Conservation (phyloP, 192 early-diverging fungal species). For the Linnemannia zychae region DNA sequence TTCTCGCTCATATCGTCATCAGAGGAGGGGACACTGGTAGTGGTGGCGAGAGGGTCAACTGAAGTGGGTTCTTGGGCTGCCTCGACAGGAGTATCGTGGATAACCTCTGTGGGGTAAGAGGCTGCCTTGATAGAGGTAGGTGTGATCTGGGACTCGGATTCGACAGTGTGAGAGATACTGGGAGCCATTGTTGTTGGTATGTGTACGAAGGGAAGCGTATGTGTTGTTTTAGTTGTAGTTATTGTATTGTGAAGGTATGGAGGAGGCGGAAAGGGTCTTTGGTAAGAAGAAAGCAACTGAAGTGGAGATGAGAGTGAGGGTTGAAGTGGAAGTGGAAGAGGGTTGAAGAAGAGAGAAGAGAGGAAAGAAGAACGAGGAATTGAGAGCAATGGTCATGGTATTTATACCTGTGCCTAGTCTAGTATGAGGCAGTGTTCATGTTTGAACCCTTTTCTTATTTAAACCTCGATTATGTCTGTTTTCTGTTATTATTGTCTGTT, state of each 20-base stretch:
- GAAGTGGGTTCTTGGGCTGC: background rate
- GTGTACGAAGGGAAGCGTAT: background rate
- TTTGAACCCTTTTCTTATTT: slow-evolving; percentile 6
- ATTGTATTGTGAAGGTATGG: background rate
- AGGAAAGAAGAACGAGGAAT: background rate
- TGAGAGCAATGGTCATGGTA: slow-evolving; percentile 7
- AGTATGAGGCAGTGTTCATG: background rate
- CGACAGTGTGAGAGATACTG: slow-evolving; percentile 15
- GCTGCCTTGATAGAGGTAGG: background rate
- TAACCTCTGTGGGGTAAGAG: too few relatives aligned
- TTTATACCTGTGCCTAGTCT: background rate
- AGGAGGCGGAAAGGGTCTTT: background rate
- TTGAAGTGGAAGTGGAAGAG: background rate
- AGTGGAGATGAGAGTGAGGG: background rate
- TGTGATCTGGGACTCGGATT: background rate
- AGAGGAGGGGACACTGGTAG: slow-evolving; percentile 20
- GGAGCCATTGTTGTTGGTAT: slow-evolving; percentile 2
- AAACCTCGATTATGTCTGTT: too few relatives aligned
- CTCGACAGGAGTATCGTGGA: background rate
- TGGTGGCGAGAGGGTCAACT: slow-evolving; percentile 29
- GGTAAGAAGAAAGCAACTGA: background rate
- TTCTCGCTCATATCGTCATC: slow-evolving; percentile 17
- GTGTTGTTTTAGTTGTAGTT: background rate
- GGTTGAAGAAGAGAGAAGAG: background rate
- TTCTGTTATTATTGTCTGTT: too few relatives aligned